Evolutionary conservation across 2,329 filamentous ascomycete genomes (phyloP).

Genomic region (Didymella pinodella): DNA sequence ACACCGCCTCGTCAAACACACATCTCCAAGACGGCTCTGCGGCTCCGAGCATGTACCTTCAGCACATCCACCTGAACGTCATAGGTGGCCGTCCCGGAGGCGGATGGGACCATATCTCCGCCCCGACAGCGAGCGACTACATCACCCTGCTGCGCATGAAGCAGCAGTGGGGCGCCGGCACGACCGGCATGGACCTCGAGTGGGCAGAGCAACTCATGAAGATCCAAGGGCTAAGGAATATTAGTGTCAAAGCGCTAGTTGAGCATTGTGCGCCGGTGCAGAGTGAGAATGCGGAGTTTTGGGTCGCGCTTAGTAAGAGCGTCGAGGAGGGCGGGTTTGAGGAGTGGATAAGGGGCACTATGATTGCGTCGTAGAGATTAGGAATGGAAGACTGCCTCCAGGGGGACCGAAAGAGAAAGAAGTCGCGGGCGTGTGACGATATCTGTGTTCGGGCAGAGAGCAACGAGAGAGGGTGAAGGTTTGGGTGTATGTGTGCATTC

Average conservation of each 20-base stretch:
- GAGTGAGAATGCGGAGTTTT: slow-evolving; percentile 64
- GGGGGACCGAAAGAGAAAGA: not conserved
- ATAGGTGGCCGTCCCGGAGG: slow-evolving; percentile 61
- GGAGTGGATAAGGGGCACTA: slow-evolving; percentile 58
- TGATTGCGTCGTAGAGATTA: slow-evolving; percentile 32
- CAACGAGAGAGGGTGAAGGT: too few relatives aligned
- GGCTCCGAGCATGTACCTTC: slow-evolving; percentile 22
- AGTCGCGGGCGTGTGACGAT: too few relatives aligned
- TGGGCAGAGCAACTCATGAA: slow-evolving; percentile 66
- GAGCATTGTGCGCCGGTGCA: slow-evolving; percentile 63
- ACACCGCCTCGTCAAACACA: not conserved
- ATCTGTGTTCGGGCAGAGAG: too few relatives aligned
- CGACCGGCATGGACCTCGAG: slow-evolving; percentile 54
- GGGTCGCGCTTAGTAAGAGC: slow-evolving; percentile 67
- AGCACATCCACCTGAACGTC: slow-evolving; percentile 56
- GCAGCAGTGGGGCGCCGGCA: slow-evolving; percentile 36
- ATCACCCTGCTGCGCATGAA: slow-evolving; percentile 37
- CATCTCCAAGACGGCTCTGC: not conserved
- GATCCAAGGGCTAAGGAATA: slow-evolving; percentile 58
- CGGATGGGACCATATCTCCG: slow-evolving; percentile 59
- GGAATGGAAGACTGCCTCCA: too few relatives aligned
- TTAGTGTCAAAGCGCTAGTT: slow-evolving; percentile 63
- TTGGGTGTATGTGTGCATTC: not conserved
- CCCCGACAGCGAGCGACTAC: slow-evolving; percentile 35
- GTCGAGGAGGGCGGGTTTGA: slow-evolving; percentile 63